phyloP scores from a whole-genome alignment of 495 filamentous ascomycete genomes.

The Hypoxylon cercidicola region DNA sequence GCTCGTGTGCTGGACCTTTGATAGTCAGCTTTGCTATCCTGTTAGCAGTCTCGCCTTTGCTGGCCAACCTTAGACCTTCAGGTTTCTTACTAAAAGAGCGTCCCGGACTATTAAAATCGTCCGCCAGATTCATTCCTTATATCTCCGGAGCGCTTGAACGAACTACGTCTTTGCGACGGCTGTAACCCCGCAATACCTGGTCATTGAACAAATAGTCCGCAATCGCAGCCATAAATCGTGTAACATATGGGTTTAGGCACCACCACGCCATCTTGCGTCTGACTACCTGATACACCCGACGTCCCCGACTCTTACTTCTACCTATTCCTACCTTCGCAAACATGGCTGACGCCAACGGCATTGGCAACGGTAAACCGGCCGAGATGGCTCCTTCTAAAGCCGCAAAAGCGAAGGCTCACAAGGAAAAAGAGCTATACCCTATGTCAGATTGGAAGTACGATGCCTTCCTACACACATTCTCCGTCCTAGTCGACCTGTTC shows the following conservation, averaged over 20 bases:
- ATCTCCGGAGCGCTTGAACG: slow-evolving; percentile 12
- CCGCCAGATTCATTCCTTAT: slow-evolving; percentile 17
- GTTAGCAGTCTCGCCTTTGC: background rate
- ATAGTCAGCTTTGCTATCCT: slow-evolving; percentile 7
- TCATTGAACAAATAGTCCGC: slow-evolving; percentile 12
- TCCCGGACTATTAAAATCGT: slow-evolving; percentile 5
- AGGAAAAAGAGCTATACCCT: slow-evolving; percentile 68
- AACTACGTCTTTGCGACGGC: slow-evolving; percentile 9
- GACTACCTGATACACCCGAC: background rate
- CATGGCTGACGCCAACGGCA: slow-evolving; percentile 7
- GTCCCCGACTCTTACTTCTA: background rate
- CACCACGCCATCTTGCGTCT: slow-evolving; percentile 6
- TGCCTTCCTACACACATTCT: slow-evolving; percentile 81
- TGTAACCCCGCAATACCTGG: slow-evolving; percentile 13
- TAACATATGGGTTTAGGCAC: slow-evolving; percentile 23
- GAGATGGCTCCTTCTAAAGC: slow-evolving; percentile 32
- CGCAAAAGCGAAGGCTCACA: slow-evolving; percentile 28
- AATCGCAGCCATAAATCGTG: background rate
- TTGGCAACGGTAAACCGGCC: slow-evolving; percentile 35
- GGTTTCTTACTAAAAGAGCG: background rate
- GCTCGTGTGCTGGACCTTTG: slow-evolving; percentile 21
- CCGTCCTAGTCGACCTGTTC: slow-evolving; percentile 90
- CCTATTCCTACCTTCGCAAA: background rate
- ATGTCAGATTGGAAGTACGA: slow-evolving; percentile 84
- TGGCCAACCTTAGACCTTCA: too few species aligned